Percentiles rank a stretch among this genome's conserved stretches.
Conservation (phyloP, 371 early-diverging fungal genomes). For the Mortierella sp. region DNA sequence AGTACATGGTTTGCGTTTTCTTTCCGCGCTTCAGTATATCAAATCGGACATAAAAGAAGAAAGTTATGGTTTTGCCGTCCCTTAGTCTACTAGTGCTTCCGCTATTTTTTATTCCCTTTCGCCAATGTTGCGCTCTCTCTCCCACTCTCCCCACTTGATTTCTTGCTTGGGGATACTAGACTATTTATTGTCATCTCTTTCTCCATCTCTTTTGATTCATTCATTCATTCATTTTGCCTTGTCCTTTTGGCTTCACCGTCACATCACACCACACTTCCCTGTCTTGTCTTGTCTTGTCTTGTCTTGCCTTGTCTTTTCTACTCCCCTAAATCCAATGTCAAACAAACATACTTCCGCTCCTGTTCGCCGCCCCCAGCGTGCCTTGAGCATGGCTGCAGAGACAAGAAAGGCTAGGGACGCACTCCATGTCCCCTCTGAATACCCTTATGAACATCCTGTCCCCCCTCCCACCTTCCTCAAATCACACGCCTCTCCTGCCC, state of each 20-base stretch:
- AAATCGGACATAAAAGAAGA: background rate
- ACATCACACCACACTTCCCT: background rate
- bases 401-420: slow-evolving; percentile 23
- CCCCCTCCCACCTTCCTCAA: slow-evolving; percentile 3
- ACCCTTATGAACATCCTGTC: slow-evolving; percentile 12
- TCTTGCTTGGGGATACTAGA: background rate
- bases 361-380: slow-evolving; percentile 46
- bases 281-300: background rate
- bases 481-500: background rate
- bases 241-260: background rate
- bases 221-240: background rate
- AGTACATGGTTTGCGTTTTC: too few species aligned
- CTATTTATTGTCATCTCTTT: slow-evolving; percentile 1
- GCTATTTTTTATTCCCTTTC: slow-evolving; percentile 2
- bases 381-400: slow-evolving; percentile 52
- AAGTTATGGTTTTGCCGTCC: background rate
- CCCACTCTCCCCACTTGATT: background rate
- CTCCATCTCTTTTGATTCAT: background rate
- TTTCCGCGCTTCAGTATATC: background rate
- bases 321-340: slow-evolving; percentile 15
- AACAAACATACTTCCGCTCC: slow-evolving; percentile 19
- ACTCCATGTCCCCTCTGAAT: slow-evolving; percentile 14
- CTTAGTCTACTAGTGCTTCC: background rate
- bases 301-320: background rate
- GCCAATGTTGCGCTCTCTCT: background rate